Conservation (phyloP, 2,329 filamentous ascomycete genomes). For the Pezicula rhizophila region DNA sequence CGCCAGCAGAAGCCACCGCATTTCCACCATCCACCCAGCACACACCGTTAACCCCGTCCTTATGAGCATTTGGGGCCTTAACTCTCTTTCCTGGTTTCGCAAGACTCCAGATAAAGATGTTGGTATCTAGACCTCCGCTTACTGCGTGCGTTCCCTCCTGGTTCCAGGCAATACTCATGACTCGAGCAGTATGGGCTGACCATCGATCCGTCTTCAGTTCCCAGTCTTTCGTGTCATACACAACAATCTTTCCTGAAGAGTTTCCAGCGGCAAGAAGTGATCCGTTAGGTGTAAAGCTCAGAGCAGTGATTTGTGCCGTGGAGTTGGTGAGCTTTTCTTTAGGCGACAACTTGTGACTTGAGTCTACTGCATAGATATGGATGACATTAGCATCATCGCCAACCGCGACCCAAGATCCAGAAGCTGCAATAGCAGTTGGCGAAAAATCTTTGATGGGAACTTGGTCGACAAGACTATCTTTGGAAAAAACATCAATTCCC, state of each 20-base stretch:
- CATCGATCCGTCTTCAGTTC: slow-evolving; percentile 74
- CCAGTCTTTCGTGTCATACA: slow-evolving; percentile 63
- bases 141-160: slow-evolving; percentile 68
- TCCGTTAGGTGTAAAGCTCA: slow-evolving; percentile 81
- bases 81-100: slow-evolving; percentile 76
- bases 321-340: slow-evolving; percentile 52
- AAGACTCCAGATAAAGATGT: slow-evolving; percentile 88
- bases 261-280: slow-evolving; percentile 76
- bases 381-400: slow-evolving; percentile 70
- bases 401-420: slow-evolving; percentile 63
- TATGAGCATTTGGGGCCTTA: slow-evolving; percentile 84
- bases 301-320: slow-evolving; percentile 65
- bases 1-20: slow-evolving; percentile 73
- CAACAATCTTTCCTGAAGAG: slow-evolving; percentile 78
- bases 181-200: slow-evolving; percentile 64
- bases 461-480: slow-evolving; percentile 54
- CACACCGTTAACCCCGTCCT: slow-evolving; percentile 88
- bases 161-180: slow-evolving; percentile 73
- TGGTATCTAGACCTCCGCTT: slow-evolving; percentile 83
- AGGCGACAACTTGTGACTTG: slow-evolving; percentile 45
- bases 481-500: slow-evolving; percentile 52
- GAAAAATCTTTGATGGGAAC: slow-evolving; percentile 54
- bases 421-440: slow-evolving; percentile 67
- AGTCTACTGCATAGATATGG: slow-evolving; percentile 63
- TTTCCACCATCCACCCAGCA: slow-evolving; percentile 63